A percentile compares a stretch with the other conserved stretches of the same genome.
These are phyloP conservation scores for Tirmania nivea DNA, from an alignment of 495 filamentous ascomycete species.

Conservation along the genomic window DNA sequence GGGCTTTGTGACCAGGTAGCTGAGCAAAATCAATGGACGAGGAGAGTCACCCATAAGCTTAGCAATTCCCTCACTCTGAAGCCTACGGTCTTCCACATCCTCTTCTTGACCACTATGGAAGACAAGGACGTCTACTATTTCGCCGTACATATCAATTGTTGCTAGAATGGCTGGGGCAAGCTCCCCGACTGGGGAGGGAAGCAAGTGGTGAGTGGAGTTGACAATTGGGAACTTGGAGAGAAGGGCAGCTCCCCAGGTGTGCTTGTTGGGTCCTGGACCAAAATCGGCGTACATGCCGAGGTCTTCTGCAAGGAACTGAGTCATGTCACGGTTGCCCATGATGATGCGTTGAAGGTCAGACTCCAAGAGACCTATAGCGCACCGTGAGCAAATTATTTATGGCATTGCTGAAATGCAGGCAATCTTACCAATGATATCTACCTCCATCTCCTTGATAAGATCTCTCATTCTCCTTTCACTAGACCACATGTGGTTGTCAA, in stretches of 20 bases:
- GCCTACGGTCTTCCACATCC: slow-evolving; percentile 75
- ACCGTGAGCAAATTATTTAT: too few relatives aligned
- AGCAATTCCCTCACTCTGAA: slow-evolving; percentile 72
- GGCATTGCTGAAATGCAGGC: too few relatives aligned
- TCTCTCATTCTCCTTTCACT: slow-evolving; percentile 86
- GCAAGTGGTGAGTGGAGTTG: slow-evolving; percentile 87
- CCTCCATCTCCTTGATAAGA: slow-evolving; percentile 74
- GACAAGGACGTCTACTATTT: slow-evolving; percentile 78
- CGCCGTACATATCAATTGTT: slow-evolving; percentile 79
- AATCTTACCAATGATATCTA: slow-evolving; percentile 48
- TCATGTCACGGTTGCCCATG: slow-evolving; percentile 97
- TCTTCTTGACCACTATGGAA: slow-evolving; percentile 99
- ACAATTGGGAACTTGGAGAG: slow-evolving; percentile 95
- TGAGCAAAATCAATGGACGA: slow-evolving; percentile 66
- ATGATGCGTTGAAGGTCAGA: slow-evolving; percentile 92
- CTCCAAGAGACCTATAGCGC: slow-evolving; percentile 49
- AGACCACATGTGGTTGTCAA: slow-evolving; percentile 98
- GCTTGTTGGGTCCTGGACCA: slow-evolving; percentile 93
- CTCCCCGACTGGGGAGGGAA: slow-evolving; percentile 83
- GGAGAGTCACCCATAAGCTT: slow-evolving; percentile 66
- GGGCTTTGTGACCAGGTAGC: slow-evolving; percentile 81
- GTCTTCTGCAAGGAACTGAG: slow-evolving; percentile 86
- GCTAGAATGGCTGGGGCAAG: slow-evolving; percentile 92
- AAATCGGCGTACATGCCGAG: slow-evolving; percentile 97
- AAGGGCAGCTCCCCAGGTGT: slow-evolving; percentile 89